phyloP scores from a whole-genome alignment of 768 basidiomycete species.

The Suillus subalutaceus region DNA sequence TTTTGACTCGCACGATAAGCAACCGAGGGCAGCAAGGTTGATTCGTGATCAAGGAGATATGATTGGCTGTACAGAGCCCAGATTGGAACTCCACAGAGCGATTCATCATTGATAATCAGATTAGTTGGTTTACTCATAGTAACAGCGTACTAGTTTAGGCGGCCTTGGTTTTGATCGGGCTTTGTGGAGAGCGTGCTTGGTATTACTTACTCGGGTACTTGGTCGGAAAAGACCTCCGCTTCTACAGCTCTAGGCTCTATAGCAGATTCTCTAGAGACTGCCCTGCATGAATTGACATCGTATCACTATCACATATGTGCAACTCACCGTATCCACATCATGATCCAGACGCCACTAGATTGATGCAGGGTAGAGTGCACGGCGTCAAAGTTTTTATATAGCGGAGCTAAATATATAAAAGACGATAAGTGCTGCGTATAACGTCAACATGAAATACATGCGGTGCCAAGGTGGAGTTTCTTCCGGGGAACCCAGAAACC shows the following conservation, averaged over 20 bases:
- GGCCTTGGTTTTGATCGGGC: not conserved
- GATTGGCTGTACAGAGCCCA: not conserved
- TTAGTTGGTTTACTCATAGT: not conserved
- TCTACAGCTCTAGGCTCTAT: not conserved
- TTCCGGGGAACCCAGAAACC: constrained; percentile 1
- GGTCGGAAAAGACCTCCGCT: not conserved
- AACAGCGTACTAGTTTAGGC: not conserved
- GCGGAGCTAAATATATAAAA: not conserved
- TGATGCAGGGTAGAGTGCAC: not conserved
- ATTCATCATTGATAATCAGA: not conserved
- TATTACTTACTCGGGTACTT: constrained; percentile 1
- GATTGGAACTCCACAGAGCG: not conserved
- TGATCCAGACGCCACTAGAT: not conserved
- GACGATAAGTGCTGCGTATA: not conserved
- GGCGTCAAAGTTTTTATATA: not conserved
- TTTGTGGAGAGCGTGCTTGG: not conserved
- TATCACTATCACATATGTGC: not conserved
- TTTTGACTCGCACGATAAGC: not conserved
- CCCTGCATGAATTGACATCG: not conserved
- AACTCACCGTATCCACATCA: not conserved
- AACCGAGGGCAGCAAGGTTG: not conserved
- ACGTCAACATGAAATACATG: constrained; percentile 7
- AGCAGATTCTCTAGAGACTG: no score
- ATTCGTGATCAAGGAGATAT: not conserved
- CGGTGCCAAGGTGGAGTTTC: constrained; percentile 26